phyloP scores from a whole-genome alignment of 2,329 filamentous ascomycete genomes.

The Incumbomyces lentus region DNA sequence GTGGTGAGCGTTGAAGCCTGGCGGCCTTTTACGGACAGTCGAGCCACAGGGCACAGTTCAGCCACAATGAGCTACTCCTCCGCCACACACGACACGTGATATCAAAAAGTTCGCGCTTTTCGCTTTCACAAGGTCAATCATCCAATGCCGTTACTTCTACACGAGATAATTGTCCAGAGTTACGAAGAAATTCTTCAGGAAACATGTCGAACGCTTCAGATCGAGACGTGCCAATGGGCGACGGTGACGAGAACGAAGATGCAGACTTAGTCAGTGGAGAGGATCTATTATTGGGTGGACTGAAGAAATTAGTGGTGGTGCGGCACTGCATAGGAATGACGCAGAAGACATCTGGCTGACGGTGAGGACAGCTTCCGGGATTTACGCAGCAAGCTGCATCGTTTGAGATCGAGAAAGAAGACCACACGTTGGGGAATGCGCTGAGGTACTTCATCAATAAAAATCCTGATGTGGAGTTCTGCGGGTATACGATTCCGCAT shows the following conservation, averaged over 20 bases:
- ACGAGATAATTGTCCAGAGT: too few species aligned
- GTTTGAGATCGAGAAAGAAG: constrained; percentile 88
- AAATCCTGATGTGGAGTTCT: constrained; percentile 96
- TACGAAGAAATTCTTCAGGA: too few species aligned
- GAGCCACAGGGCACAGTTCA: too few species aligned
- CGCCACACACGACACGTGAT: too few species aligned
- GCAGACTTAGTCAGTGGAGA: not conserved
- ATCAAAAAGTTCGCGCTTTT: too few species aligned
- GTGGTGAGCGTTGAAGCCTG: too few species aligned
- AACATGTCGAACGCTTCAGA: constrained; percentile 2
- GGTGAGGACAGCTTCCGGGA: constrained; percentile 59
- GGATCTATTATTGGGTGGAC: constrained; percentile 13
- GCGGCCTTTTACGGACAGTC: too few species aligned
- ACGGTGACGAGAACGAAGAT: not conserved
- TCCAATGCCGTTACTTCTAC: too few species aligned
- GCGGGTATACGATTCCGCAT: constrained; percentile 94
- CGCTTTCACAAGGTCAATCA: too few species aligned
- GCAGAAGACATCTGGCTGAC: not conserved
- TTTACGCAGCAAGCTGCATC: constrained; percentile 78
- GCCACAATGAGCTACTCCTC: too few species aligned
- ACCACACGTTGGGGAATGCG: constrained; percentile 91
- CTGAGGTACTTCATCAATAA: constrained; percentile 96
- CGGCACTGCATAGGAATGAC: constrained; percentile 6
- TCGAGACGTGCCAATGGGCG: not conserved
- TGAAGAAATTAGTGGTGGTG: constrained; percentile 18